A percentile compares a stretch with the other conserved stretches of the same genome.
Conservation (phyloP, 345 rosid species). For the Lepidium aucheri region DNA sequence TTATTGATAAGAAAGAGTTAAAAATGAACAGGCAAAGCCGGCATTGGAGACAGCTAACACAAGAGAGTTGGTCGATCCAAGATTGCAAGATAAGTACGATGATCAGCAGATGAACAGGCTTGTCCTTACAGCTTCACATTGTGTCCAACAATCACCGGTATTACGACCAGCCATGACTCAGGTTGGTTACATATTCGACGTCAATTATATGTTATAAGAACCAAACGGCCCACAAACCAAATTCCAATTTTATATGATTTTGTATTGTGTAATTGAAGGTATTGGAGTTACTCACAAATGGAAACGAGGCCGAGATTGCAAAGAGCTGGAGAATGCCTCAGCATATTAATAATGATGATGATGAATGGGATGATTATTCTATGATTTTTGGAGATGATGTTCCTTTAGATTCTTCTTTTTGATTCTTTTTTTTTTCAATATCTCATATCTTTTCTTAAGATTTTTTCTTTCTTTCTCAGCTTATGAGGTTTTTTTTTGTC, state of each 20-base stretch:
- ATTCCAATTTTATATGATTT: background rate
- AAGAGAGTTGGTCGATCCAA: slow-evolving; percentile 53
- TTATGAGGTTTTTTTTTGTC: background rate
- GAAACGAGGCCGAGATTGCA: slow-evolving; percentile 44
- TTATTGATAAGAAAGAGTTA: background rate
- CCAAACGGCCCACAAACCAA: background rate
- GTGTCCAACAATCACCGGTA: slow-evolving; percentile 68
- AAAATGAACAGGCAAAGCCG: slow-evolving; percentile 59
- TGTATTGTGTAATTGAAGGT: slow-evolving; percentile 31
- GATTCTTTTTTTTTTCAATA: slow-evolving; percentile 20
- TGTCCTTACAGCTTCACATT: slow-evolving; percentile 61
- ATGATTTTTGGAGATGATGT: slow-evolving; percentile 65
- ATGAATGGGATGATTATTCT: slow-evolving; percentile 67
- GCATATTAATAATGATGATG: slow-evolving; percentile 25
- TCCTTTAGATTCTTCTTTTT: slow-evolving; percentile 47
- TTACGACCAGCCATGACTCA: slow-evolving; percentile 87
- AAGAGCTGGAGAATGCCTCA: slow-evolving; percentile 67
- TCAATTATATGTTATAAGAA: background rate
- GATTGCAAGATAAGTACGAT: slow-evolving; percentile 49
- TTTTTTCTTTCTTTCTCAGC: background rate
- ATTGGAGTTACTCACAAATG: slow-evolving; percentile 59
- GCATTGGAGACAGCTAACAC: slow-evolving; percentile 66
- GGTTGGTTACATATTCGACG: slow-evolving; percentile 30
- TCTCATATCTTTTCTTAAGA: background rate
- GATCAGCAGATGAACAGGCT: slow-evolving; percentile 56